Evolutionary conservation across 73 alveolate species (phyloP).

Genomic region (Halteria grandinella): DNA sequence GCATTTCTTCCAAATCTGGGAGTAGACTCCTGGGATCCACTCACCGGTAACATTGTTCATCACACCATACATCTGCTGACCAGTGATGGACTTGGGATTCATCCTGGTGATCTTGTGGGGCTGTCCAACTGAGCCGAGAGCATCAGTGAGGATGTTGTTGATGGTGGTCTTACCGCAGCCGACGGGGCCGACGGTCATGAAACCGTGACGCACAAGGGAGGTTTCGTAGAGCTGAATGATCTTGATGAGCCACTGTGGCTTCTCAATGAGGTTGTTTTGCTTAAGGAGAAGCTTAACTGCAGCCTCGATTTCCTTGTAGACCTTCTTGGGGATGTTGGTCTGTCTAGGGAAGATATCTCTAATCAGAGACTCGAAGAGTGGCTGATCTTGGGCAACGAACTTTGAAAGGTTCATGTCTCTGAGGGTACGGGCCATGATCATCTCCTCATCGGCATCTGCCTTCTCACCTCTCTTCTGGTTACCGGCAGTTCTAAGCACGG

Average conservation of each 20-base stretch:
- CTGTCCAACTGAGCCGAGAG: slow-evolving; percentile 82
- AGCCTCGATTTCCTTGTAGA: slow-evolving; percentile 95
- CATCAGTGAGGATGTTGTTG: slow-evolving; percentile 76
- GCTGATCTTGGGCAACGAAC: slow-evolving; percentile 99
- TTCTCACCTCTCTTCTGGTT: slow-evolving; percentile 92
- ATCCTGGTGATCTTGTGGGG: slow-evolving; percentile 89
- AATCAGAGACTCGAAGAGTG: slow-evolving; percentile 96
- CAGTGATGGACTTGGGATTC: slow-evolving; percentile 99
- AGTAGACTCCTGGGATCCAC: slow-evolving; percentile 99
- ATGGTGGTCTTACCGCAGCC: slow-evolving; percentile 96
- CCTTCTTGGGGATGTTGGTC: slow-evolving; percentile 96
- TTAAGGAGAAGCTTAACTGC: slow-evolving; percentile 84
- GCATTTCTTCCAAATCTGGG: slow-evolving; percentile 99
- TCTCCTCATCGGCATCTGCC: slow-evolving; percentile 92
- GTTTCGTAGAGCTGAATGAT: slow-evolving; percentile 99
- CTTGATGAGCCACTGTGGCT: slow-evolving; percentile 96
- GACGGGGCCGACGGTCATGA: slow-evolving; percentile 99
- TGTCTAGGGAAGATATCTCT: slow-evolving; percentile 99
- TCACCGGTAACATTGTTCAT: slow-evolving; percentile 98
- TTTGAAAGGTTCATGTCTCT: slow-evolving; percentile 99
- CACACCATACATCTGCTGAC: slow-evolving; percentile 98
- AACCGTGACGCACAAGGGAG: slow-evolving; percentile 99
- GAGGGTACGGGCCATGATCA: slow-evolving; percentile 95
- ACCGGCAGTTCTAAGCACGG: slow-evolving; percentile 99
- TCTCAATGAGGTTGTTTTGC: slow-evolving; percentile 86